phyloP scores from a whole-genome alignment of 2,329 filamentous ascomycete species.

The Arthroderma sp. region DNA sequence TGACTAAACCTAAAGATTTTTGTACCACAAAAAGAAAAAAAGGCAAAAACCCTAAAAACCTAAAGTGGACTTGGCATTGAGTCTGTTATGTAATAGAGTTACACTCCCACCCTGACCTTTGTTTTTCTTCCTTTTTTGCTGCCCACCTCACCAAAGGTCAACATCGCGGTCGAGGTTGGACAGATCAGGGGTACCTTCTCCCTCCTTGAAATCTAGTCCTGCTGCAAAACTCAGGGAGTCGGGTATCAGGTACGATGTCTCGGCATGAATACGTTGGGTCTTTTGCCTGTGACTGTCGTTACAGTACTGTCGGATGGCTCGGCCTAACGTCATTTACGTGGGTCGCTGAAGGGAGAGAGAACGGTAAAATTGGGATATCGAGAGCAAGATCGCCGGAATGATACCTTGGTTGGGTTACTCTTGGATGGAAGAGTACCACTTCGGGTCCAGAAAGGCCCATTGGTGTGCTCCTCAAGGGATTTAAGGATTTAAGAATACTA shows the following conservation, averaged over 20 bases:
- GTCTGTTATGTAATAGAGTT: conserved; percentile 11
- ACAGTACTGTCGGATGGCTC: neutral
- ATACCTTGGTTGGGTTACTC: neutral
- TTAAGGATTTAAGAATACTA: conserved; percentile 2
- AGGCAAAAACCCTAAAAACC: conserved; percentile 13
- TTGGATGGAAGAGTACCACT: neutral
- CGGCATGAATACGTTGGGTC: neutral
- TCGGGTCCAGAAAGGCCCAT: conserved; percentile 2
- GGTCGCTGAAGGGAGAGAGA: neutral
- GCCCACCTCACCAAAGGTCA: no score
- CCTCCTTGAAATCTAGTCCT: no score
- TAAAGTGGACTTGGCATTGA: conserved; percentile 14
- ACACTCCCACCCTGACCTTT: neutral
- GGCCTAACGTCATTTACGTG: neutral
- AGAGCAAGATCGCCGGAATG: neutral
- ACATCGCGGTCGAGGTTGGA: neutral
- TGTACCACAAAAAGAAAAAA: neutral
- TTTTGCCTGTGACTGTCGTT: neutral
- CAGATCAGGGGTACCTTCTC: no score
- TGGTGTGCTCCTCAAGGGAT: neutral
- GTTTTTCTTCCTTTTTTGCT: neutral
- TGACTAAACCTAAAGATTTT: neutral
- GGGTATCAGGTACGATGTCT: neutral
- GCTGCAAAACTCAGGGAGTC: no score
- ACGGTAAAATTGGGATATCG: neutral